Evolutionary conservation across 495 filamentous ascomycete species (phyloP), one percentile per base, ranked within the genome.

Genomic region (Halenospora varia): DNA sequence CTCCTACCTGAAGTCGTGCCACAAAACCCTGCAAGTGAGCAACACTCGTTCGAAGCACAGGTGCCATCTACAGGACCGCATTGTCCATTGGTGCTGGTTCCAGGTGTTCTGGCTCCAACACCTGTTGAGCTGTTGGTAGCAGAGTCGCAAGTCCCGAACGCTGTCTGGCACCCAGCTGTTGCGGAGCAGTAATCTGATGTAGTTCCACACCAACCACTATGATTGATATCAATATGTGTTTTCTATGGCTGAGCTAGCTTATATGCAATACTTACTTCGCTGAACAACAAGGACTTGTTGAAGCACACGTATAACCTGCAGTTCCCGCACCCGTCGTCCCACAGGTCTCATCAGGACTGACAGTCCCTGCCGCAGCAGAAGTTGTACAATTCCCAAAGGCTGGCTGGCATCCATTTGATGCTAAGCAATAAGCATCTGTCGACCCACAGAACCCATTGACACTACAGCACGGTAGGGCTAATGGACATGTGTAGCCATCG

Each of bases 21-120:
- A 39, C 60, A 62, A 29, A 53, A 81, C 75, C 87, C 86, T 64
- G 82, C 78, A 47, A 68, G 60, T 22, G 86, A 89, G 67, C 87
- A 90, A 62, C 87, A 89, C 40, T 82, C 75, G 13, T 76, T 79
- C 3, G 71, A 55, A 1, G 76, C 64, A 65, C 87, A 89, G 47
- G 69, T 75, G n/a, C 80, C 81, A 45, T 62, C 45, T 1, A 61
- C 60, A 10, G 64, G 59, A 1, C 77, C 77, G 22, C 77, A 80
- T 50, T 55, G 60, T 1, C 60, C 66, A 17, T 54, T 46, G 2
- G 54, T 51, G 23, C 45, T 55, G 10, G 58, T 55, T 10, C 58
- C 53, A 11, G 49, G 49, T 0, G 6, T 39, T 3, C 35, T 18
- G 15, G 24, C 55, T 10, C 48, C 55, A 39, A n/a, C 42, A 26